Conservation (phyloP, 1,284 basidiomycete species). For the Sporisorium sorghi region DNA sequence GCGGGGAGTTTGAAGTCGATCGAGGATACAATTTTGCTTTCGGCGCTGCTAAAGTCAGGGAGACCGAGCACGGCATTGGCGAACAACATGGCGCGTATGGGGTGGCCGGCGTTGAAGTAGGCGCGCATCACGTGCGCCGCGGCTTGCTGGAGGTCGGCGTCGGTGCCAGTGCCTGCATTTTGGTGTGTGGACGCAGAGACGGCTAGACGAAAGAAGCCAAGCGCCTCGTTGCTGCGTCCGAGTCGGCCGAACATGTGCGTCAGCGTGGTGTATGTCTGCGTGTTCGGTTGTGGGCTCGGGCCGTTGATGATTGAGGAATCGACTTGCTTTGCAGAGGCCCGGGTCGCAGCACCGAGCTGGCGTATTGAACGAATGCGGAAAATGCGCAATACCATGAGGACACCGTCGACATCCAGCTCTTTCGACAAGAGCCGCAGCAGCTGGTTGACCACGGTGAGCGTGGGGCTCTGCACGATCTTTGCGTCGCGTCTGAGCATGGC, state of each 20-base stretch:
- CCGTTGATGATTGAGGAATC: slow-evolving; percentile 14
- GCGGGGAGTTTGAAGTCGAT: slow-evolving; percentile 10
- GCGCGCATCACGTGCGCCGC: slow-evolving; percentile 28
- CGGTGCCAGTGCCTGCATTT: not conserved
- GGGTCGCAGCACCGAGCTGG: not conserved
- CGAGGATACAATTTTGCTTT: slow-evolving; percentile 7
- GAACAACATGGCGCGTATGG: slow-evolving; percentile 32
- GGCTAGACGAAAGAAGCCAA: slow-evolving; percentile 19
- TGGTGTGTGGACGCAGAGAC: not conserved
- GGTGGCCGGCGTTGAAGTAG: slow-evolving; percentile 22
- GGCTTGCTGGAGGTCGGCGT: slow-evolving; percentile 15
- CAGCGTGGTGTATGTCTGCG: slow-evolving; percentile 22
- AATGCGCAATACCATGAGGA: slow-evolving; percentile 31
- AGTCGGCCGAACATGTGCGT: slow-evolving; percentile 31
- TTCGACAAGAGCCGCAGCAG: slow-evolving; percentile 18
- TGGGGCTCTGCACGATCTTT: slow-evolving; percentile 35
- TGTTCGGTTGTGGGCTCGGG: slow-evolving; percentile 24
- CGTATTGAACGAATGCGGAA: slow-evolving; percentile 31
- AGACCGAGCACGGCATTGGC: slow-evolving; percentile 24
- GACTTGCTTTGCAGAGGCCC: not conserved
- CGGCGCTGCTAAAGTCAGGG: slow-evolving; percentile 28
- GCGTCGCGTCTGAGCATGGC: slow-evolving; percentile 27
- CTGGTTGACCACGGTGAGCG: slow-evolving; percentile 35
- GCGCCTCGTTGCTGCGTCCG: slow-evolving; percentile 16
- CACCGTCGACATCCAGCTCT: slow-evolving; percentile 31